A percentile compares a stretch with the other conserved stretches of the same genome.
Conservation (phyloP, 139 green algal species). For the Micractinium sp. region DNA sequence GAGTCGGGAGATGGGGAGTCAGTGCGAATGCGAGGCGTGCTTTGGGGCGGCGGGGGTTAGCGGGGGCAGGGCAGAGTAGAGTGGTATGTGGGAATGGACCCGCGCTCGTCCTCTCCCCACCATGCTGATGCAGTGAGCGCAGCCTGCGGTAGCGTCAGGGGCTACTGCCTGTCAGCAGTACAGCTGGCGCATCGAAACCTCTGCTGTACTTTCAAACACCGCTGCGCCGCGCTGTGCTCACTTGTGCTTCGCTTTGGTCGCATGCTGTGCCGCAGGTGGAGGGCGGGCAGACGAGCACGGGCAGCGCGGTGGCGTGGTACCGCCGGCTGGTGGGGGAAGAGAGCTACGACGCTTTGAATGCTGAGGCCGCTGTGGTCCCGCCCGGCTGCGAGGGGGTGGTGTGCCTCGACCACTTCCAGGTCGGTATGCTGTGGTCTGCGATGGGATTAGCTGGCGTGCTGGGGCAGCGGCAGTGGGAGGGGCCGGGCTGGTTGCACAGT, state of each 20-base stretch:
- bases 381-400: constrained; percentile 76
- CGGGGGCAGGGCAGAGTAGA: too few species aligned
- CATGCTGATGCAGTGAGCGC: too few species aligned
- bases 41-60: too few species aligned
- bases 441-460: neutral
- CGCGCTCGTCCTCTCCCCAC: too few species aligned
- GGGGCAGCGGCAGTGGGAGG: neutral
- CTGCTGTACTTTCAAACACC: neutral
- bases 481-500: neutral
- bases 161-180: neutral
- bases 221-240: too few species aligned
- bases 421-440: constrained; percentile 9
- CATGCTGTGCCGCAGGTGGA: constrained; percentile 58
- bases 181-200: neutral
- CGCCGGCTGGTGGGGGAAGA: neutral
- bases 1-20: too few species aligned
- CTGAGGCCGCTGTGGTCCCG: constrained; percentile 65
- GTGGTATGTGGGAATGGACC: too few species aligned
- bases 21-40: too few species aligned
- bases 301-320: constrained; percentile 62
- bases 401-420: constrained; percentile 86
- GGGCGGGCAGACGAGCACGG: constrained; percentile 84
- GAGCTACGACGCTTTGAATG: constrained; percentile 67
- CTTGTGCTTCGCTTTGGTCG: neutral
- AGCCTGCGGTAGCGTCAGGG: too few species aligned